These are phyloP conservation scores for Sclerotinia borealis DNA, from an alignment of 2,329 filamentous ascomycete species.

Conservation along the genomic window DNA sequence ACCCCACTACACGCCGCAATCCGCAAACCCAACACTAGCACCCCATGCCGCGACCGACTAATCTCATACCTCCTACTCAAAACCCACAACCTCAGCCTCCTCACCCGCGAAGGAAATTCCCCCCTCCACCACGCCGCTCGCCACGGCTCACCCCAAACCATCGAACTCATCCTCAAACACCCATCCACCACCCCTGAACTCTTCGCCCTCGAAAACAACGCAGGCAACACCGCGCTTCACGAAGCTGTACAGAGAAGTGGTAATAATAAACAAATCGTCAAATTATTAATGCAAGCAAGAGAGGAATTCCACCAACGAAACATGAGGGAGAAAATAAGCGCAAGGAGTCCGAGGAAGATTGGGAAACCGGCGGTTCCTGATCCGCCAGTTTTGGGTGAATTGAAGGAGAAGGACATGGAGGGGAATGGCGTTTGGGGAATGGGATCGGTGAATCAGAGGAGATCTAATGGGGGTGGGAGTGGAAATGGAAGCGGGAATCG, in stretches of 20 bases:
- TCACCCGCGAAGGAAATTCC: not conserved
- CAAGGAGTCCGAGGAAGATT: not conserved
- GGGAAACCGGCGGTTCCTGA: not conserved
- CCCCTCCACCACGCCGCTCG: not conserved
- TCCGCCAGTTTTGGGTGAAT: not conserved
- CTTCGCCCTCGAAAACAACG: not conserved
- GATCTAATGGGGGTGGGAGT: not conserved
- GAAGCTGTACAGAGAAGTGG: not conserved
- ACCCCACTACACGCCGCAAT: conserved; percentile 1
- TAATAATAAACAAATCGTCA: not conserved
- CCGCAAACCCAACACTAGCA: not conserved
- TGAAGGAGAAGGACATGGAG: not conserved
- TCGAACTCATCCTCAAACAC: not conserved
- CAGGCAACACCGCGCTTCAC: not conserved
- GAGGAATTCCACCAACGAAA: not conserved
- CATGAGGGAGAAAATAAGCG: not conserved
- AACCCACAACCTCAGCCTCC: not conserved
- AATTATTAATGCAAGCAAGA: not conserved
- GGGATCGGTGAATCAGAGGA: not conserved
- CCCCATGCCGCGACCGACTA: not conserved
- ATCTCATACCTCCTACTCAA: not conserved
- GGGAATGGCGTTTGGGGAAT: not conserved
- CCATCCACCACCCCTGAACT: not conserved
- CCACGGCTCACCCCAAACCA: not conserved
- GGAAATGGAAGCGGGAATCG: not conserved